Evolutionary conservation across 2,329 filamentous ascomycete species (phyloP).

Genomic region (Ceratocystiopsis minuta): DNA sequence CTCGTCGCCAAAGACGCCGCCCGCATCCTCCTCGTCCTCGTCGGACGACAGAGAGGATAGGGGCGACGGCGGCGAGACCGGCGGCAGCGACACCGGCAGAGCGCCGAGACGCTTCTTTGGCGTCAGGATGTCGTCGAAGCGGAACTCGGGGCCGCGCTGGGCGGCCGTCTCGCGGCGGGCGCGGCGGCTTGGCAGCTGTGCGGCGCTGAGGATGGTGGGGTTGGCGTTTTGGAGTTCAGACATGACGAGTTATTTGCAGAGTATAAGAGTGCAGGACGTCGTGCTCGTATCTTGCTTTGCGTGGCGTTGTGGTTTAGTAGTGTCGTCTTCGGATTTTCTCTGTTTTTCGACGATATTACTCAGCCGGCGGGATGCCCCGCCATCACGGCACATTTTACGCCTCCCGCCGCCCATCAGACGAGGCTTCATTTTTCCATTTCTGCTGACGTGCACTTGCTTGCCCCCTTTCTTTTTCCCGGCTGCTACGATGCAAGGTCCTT

Average conservation of each 20-base stretch:
- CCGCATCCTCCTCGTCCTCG: slow-evolving; percentile 11
- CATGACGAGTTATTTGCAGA: slow-evolving; percentile 14
- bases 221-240: slow-evolving; percentile 58
- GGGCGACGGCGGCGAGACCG: slow-evolving; percentile 11
- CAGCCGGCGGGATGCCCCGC: too few species aligned
- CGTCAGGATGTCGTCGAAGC: slow-evolving; percentile 28
- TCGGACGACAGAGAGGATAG: slow-evolving; percentile 18
- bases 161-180: slow-evolving; percentile 29
- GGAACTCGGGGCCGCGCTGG: slow-evolving; percentile 29
- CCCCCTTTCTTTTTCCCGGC: too few species aligned
- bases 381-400: too few species aligned
- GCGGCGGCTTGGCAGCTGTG: slow-evolving; percentile 70
- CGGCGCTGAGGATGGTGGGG: slow-evolving; percentile 75
- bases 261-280: too few species aligned
- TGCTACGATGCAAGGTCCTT: too few species aligned
- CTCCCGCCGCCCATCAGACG: too few species aligned
- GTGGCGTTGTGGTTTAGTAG: not conserved
- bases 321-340: too few species aligned
- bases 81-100: slow-evolving; percentile 11
- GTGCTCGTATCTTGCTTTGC: slow-evolving; percentile 1
- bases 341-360: too few species aligned
- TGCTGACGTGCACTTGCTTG: too few species aligned
- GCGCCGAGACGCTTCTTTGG: slow-evolving; percentile 21
- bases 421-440: too few species aligned
- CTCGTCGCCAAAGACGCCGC: slow-evolving; percentile 10